A percentile compares a stretch with the other conserved stretches of the same genome.
phyloP scores from a whole-genome alignment of 495 filamentous ascomycete species.

The Trichoderma erinaceum region DNA sequence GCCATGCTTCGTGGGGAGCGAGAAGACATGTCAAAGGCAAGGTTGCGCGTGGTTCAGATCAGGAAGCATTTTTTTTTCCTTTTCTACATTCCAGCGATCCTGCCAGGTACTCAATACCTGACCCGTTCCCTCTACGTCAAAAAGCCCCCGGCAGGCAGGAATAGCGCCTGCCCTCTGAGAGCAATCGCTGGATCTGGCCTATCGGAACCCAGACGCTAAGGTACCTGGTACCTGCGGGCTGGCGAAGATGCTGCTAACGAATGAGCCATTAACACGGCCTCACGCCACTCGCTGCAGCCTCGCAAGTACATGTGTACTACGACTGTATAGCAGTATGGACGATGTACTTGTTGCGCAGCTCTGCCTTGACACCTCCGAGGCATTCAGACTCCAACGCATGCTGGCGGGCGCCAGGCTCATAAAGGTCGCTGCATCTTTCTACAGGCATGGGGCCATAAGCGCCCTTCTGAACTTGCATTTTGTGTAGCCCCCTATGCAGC shows the following conservation, averaged over 20 bases:
- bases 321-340: background rate
- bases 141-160: conserved; percentile 4
- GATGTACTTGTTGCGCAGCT: background rate
- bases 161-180: background rate
- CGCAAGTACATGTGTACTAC: background rate
- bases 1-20: too few species aligned
- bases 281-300: conserved; percentile 8
- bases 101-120: background rate
- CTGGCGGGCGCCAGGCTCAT: background rate
- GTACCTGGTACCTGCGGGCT: background rate
- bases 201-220: background rate
- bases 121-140: background rate
- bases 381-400: background rate
- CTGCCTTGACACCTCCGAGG: background rate
- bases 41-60: too few species aligned
- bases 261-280: conserved; percentile 6
- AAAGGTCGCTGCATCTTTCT: background rate
- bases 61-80: too few species aligned
- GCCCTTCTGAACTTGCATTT: background rate
- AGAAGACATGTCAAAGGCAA: too few species aligned
- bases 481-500: conserved; percentile 4
- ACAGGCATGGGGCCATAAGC: background rate
- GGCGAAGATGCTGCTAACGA: background rate
- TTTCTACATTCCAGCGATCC: background rate
- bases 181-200: background rate